A percentile compares a stretch with the other conserved stretches of the same genome.
phyloP scores from a whole-genome alignment of 495 filamentous ascomycete genomes.

The Articulospora tetracladia region DNA sequence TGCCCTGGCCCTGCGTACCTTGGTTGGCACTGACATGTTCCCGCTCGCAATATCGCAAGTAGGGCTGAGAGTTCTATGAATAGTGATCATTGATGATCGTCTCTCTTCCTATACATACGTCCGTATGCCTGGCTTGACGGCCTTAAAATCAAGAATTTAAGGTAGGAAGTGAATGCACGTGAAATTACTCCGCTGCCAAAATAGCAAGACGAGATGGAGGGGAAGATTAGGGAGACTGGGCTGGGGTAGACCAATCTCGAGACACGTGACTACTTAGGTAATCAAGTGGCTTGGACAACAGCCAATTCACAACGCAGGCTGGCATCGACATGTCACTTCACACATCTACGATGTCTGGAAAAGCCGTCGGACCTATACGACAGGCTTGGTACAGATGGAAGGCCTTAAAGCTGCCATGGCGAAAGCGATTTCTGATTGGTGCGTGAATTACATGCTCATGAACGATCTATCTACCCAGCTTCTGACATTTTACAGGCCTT shows the following conservation, averaged over 20 bases:
- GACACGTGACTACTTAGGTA: neutral
- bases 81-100: neutral
- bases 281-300: no score
- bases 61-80: neutral
- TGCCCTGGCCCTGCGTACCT: no score
- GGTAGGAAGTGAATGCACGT: neutral
- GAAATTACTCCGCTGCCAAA: neutral
- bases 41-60: neutral
- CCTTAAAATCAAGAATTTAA: neutral
- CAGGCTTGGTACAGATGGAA: conserved; percentile 83
- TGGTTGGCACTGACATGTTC: neutral
- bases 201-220: no score
- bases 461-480: neutral
- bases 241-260: no score
- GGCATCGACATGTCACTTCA: neutral
- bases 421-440: conserved; percentile 78
- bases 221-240: no score
- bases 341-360: conserved; percentile 6
- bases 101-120: no score
- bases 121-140: neutral
- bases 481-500: conserved; percentile 50
- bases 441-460: conserved; percentile 22
- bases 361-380: conserved; percentile 34
- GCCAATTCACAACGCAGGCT: neutral
- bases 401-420: conserved; percentile 77